Evolutionary conservation across 495 filamentous ascomycete genomes (phyloP).

Genomic region (Xylaria intraflava): DNA sequence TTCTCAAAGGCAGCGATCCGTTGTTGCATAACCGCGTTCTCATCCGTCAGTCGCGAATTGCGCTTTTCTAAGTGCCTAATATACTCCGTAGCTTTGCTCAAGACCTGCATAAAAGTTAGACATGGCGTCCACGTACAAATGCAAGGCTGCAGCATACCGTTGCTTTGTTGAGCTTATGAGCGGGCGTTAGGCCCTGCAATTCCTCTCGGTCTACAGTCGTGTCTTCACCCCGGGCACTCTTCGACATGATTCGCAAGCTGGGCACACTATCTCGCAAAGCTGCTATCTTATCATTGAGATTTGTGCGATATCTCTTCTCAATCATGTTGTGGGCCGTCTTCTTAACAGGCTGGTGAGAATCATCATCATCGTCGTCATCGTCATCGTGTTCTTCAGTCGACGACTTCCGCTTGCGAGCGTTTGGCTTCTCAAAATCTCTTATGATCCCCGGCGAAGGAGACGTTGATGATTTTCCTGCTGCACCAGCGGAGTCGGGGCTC

Average conservation of each 20-base stretch:
- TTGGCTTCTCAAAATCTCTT: slow-evolving; percentile 39
- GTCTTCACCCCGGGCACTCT: slow-evolving; percentile 58
- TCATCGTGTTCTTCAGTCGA: slow-evolving; percentile 40
- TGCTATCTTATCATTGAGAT: slow-evolving; percentile 94
- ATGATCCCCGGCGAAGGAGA: slow-evolving; percentile 42
- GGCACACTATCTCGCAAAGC: slow-evolving; percentile 85
- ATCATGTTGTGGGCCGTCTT: slow-evolving; percentile 98
- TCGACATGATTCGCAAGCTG: slow-evolving; percentile 69
- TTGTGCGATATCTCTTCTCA: slow-evolving; percentile 92
- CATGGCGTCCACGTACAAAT: not conserved
- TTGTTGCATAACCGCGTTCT: slow-evolving; percentile 68
- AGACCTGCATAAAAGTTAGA: slow-evolving; percentile 40
- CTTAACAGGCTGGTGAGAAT: slow-evolving; percentile 70
- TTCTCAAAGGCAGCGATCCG: slow-evolving; percentile 64
- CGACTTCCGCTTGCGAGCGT: slow-evolving; percentile 57
- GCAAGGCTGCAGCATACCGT: slow-evolving; percentile 47
- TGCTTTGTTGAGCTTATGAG: slow-evolving; percentile 92
- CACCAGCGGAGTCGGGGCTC: slow-evolving; percentile 42
- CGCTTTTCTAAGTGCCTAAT: slow-evolving; percentile 89
- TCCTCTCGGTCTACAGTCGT: slow-evolving; percentile 69
- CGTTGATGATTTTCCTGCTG: slow-evolving; percentile 33
- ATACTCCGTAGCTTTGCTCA: slow-evolving; percentile 93
- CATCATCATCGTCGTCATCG: slow-evolving; percentile 44
- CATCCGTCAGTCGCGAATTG: slow-evolving; percentile 71
- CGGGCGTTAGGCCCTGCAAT: slow-evolving; percentile 66